Evolutionary conservation across 2,329 filamentous ascomycete species (phyloP).

Genomic region (Fusarium begoniae): DNA sequence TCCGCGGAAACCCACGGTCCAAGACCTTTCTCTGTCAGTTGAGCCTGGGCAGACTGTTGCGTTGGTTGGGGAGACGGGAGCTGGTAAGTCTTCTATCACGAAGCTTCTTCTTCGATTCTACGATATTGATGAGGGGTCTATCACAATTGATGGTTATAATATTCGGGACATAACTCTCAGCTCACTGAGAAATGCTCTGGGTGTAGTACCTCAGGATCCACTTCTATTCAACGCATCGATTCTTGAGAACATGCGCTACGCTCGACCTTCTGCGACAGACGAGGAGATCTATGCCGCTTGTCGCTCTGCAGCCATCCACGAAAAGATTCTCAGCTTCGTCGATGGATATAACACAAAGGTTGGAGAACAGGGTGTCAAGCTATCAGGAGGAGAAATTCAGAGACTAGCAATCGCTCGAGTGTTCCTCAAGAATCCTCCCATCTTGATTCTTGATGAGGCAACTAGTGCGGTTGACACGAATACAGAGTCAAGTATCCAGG

Average conservation of each 20-base stretch:
- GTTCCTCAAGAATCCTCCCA: constrained; percentile 62
- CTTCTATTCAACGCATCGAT: constrained; percentile 71
- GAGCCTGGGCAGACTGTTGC: constrained; percentile 65
- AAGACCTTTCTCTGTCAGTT: constrained; percentile 58
- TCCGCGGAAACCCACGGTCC: constrained; percentile 59
- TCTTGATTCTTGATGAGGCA: constrained; percentile 74
- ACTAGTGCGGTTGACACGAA: constrained; percentile 62
- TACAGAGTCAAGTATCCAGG: constrained; percentile 58
- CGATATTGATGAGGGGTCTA: constrained; percentile 63
- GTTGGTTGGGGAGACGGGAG: constrained; percentile 69
- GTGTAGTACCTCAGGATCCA: constrained; percentile 72
- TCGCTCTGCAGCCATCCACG: constrained; percentile 69
- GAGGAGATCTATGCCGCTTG: constrained; percentile 69
- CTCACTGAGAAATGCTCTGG: constrained; percentile 66
- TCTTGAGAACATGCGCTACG: constrained; percentile 72
- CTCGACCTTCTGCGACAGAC: constrained; percentile 67
- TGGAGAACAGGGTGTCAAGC: constrained; percentile 66
- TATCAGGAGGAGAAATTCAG: constrained; percentile 66
- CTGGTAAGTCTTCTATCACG: constrained; percentile 69
- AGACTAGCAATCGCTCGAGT: constrained; percentile 65
- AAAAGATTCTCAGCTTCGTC: constrained; percentile 68
- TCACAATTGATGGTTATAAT: constrained; percentile 67
- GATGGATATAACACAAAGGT: constrained; percentile 59
- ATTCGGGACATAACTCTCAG: constrained; percentile 66
- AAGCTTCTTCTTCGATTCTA: constrained; percentile 70